A percentile compares a stretch with the other conserved stretches of the same genome.
phyloP scores from a whole-genome alignment of 352 stramenopile species.

The Phytophthora fragariae region DNA sequence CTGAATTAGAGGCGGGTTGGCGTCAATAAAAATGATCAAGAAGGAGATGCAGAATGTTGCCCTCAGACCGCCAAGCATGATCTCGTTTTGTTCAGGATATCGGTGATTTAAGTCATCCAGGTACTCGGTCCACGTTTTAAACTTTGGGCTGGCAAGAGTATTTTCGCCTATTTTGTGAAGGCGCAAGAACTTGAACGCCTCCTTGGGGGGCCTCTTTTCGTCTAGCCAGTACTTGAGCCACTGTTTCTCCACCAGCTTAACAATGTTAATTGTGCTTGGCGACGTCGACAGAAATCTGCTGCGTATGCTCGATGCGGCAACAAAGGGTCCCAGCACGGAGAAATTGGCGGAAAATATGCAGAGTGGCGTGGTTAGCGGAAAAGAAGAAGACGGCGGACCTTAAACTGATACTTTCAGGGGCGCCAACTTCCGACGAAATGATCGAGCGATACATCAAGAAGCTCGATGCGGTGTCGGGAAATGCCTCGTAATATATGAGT shows the following conservation, averaged over 20 bases:
- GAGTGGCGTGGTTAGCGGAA: no score
- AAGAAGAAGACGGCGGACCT: no score
- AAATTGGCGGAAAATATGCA: no score
- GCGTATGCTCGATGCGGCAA: no score
- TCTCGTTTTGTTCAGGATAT: background rate
- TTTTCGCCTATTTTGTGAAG: background rate
- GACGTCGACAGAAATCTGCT: no score
- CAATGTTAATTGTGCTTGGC: background rate
- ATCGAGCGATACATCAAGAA: no score
- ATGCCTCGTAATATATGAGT: no score
- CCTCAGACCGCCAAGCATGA: background rate
- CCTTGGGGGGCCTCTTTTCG: background rate
- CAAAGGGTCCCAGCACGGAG: no score
- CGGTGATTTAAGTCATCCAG: background rate
- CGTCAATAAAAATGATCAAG: background rate
- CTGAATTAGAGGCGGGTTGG: background rate
- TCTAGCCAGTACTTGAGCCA: background rate
- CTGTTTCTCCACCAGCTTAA: background rate
- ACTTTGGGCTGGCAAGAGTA: background rate
- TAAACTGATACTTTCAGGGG: background rate
- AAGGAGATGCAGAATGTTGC: background rate
- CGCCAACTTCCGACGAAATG: background rate
- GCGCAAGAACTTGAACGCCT: background rate
- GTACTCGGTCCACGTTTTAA: background rate
- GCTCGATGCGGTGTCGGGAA: no score